phyloP scores from a whole-genome alignment of 1,139 yeast genomes.

The Yamadazyma blattariae region DNA sequence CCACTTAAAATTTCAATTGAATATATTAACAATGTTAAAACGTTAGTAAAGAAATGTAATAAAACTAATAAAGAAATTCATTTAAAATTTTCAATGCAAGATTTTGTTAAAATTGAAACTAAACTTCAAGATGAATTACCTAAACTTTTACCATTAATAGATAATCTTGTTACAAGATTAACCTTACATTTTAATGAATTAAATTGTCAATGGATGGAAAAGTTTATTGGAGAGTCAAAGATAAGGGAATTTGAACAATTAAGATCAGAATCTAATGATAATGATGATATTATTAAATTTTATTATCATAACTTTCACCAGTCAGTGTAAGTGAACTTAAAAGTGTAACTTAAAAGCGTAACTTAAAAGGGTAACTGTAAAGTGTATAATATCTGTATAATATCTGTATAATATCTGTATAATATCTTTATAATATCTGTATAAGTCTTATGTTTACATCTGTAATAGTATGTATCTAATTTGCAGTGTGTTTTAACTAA shows the following conservation, averaged over 20 bases:
- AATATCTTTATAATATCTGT: too few species aligned
- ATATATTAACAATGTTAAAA: neutral
- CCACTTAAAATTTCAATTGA: neutral
- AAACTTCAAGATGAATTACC: neutral
- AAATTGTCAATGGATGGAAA: slow-evolving; percentile 8
- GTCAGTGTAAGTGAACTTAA: neutral
- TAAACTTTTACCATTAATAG: neutral
- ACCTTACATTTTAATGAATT: slow-evolving; percentile 1
- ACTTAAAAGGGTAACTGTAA: too few species aligned
- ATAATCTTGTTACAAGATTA: neutral
- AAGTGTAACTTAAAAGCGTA: too few species aligned
- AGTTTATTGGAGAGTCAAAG: slow-evolving; percentile 12
- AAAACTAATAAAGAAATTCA: neutral
- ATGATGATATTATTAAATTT: slow-evolving; percentile 11
- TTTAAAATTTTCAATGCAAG: neutral
- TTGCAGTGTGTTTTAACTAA: too few species aligned
- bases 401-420: too few species aligned
- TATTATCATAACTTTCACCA: slow-evolving; percentile 1
- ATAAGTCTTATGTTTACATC: too few species aligned
- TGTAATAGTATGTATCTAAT: too few species aligned
- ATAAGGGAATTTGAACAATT: slow-evolving; percentile 10
- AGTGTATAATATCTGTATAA: too few species aligned
- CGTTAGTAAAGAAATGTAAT: neutral
- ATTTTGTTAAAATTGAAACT: neutral
- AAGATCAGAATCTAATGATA: slow-evolving; percentile 3